Conservation (phyloP, 192 early-diverging fungal species). For the Umbelopsis sp. region DNA sequence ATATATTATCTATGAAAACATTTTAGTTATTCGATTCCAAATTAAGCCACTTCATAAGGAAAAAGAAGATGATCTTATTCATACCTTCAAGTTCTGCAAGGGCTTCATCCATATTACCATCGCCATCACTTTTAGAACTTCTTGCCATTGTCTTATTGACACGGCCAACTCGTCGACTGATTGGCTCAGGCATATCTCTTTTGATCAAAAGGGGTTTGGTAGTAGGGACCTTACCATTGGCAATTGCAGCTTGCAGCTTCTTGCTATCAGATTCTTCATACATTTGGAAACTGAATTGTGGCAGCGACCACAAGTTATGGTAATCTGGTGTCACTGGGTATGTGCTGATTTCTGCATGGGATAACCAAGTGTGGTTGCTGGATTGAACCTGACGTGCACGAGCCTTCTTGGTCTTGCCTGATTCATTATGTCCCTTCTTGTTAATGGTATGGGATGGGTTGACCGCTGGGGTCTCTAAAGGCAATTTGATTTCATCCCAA, state of each 20-base stretch:
- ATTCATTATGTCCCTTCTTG: conserved; percentile 4
- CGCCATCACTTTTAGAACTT: conserved; percentile 20
- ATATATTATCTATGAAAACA: conserved; percentile 36
- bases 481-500: conserved; percentile 49
- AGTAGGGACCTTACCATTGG: conserved; percentile 38
- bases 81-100: conserved; percentile 42
- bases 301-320: conserved; percentile 47
- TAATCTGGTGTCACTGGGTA: conserved; percentile 46
- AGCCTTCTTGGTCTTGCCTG: neutral
- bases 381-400: neutral
- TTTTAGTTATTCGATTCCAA: neutral
- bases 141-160: conserved; percentile 35
- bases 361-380: conserved; percentile 34
- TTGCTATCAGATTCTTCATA: conserved; percentile 33
- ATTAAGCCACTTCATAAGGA: no score
- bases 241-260: conserved; percentile 34
- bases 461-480: neutral
- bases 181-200: conserved; percentile 48
- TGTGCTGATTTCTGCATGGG: conserved; percentile 56
- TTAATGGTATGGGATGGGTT: neutral
- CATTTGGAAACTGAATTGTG: conserved; percentile 54
- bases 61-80: no score
- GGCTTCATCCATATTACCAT: conserved; percentile 38
- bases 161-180: conserved; percentile 30
- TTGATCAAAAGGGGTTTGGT: conserved; percentile 48